Percentiles rank a stretch among this genome's conserved stretches.
These are phyloP conservation scores for Schwanniomyces occidentalis DNA, from an alignment of 805 yeast genomes.

Conservation along the genomic window DNA sequence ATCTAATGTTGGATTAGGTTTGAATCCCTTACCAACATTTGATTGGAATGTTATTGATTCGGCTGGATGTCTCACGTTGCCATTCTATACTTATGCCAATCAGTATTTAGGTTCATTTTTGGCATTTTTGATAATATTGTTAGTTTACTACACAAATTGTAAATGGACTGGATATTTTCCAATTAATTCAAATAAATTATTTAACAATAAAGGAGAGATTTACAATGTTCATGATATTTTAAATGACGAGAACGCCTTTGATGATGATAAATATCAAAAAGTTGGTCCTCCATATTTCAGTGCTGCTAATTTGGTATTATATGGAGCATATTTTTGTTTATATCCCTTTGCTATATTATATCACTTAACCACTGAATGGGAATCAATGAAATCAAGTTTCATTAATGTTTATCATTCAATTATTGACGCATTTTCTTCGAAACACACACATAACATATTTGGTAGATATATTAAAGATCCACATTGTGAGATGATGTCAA, in stretches of 20 bases:
- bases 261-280: slow-evolving; percentile 45
- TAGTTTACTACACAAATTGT: slow-evolving; percentile 46
- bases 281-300: slow-evolving; percentile 68
- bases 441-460: slow-evolving; percentile 14
- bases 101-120: slow-evolving; percentile 37
- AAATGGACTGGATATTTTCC: slow-evolving; percentile 54
- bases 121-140: slow-evolving; percentile 32
- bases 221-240: slow-evolving; percentile 51
- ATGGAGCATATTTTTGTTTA: slow-evolving; percentile 57
- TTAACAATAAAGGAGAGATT: slow-evolving; percentile 49
- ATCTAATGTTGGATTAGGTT: slow-evolving; percentile 36
- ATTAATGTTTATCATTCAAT: slow-evolving; percentile 33
- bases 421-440: slow-evolving; percentile 23
- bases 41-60: slow-evolving; percentile 44
- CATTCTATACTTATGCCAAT: slow-evolving; percentile 44
- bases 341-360: slow-evolving; percentile 58
- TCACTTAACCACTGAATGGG: slow-evolving; percentile 47
- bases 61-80: slow-evolving; percentile 41
- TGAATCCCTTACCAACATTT: slow-evolving; percentile 43
- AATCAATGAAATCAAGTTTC: slow-evolving; percentile 39
- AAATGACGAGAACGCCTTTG: slow-evolving; percentile 44
- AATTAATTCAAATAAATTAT: slow-evolving; percentile 51
- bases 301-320: slow-evolving; percentile 60
- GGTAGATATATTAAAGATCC: slow-evolving; percentile 46
- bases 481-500: slow-evolving; percentile 56